A percentile compares a stretch with the other conserved stretches of the same genome.
phyloP scores from a whole-genome alignment of 73 alveolate genomes.

The Halteria grandinella region DNA sequence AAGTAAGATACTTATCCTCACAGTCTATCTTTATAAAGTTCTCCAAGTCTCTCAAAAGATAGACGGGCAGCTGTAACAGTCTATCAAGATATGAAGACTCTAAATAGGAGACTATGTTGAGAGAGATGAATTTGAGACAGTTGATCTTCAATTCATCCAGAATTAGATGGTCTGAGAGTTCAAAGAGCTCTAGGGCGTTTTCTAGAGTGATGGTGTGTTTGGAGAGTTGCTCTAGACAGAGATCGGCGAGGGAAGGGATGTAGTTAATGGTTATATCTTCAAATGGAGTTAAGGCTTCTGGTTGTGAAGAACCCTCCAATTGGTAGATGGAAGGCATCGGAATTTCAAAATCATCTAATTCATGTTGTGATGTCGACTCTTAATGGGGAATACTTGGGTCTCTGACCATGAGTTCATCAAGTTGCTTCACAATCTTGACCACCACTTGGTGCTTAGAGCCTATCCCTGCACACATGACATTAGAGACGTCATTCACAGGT shows the following conservation, averaged over 20 bases:
- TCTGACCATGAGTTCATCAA: conserved; percentile 54
- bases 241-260: conserved; percentile 41
- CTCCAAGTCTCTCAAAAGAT: conserved; percentile 44
- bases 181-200: conserved; percentile 31
- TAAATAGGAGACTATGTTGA: conserved; percentile 48
- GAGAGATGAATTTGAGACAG: conserved; percentile 52
- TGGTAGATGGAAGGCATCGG: conserved; percentile 42
- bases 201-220: conserved; percentile 26
- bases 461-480: conserved; percentile 50
- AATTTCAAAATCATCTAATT: conserved; percentile 36
- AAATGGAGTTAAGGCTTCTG: no score
- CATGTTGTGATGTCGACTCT: background rate
- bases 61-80: conserved; percentile 23
- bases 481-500: conserved; percentile 53
- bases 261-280: no score
- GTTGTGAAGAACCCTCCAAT: no score
- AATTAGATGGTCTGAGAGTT: conserved; percentile 42
- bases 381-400: conserved; percentile 6
- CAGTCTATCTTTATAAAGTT: conserved; percentile 36
- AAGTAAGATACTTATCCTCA: background rate
- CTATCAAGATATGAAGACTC: conserved; percentile 40
- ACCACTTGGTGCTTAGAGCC: conserved; percentile 38
- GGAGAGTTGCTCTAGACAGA: conserved; percentile 15
- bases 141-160: conserved; percentile 50
- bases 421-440: conserved; percentile 44